Conservation (phyloP, 129 eudicot genomes). For the Pseudognaphalium luteoalbum region DNA sequence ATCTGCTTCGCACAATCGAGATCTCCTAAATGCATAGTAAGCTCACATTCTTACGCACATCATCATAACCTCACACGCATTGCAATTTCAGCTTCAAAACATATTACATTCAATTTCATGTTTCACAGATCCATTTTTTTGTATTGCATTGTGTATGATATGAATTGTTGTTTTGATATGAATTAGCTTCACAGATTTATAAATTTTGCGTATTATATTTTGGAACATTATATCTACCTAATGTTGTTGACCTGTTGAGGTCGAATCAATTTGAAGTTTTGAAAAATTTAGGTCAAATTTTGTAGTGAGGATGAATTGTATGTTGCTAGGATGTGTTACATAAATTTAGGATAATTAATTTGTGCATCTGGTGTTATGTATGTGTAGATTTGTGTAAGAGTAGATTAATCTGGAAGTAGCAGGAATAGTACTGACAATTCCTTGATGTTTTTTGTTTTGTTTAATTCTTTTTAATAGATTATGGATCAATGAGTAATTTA, state of each 20-base stretch:
- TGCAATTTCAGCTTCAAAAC: constrained; percentile 3
- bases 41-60: constrained; percentile 33
- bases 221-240: constrained; percentile 17
- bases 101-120: background rate
- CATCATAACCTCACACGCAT: background rate
- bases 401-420: constrained; percentile 38
- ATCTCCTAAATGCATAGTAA: constrained; percentile 48
- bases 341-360: constrained; percentile 1
- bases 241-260: constrained; percentile 26
- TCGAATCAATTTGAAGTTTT: constrained; percentile 12
- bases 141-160: background rate
- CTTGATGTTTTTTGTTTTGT: constrained; percentile 9
- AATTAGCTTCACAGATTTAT: constrained; percentile 23
- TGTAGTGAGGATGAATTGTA: constrained; percentile 22
- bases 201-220: background rate
- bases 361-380: constrained; percentile 25
- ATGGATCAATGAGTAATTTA: constrained; percentile 15
- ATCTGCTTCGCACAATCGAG: constrained; percentile 21
- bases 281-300: constrained; percentile 3
- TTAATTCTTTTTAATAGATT: constrained; percentile 2
- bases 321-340: constrained; percentile 1
- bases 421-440: constrained; percentile 27
- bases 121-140: constrained; percentile 10
- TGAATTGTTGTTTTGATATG: background rate
- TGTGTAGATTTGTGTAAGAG: constrained; percentile 16